phyloP scores from a whole-genome alignment of 2,329 filamentous ascomycete species.

The Diaporthe destruens region DNA sequence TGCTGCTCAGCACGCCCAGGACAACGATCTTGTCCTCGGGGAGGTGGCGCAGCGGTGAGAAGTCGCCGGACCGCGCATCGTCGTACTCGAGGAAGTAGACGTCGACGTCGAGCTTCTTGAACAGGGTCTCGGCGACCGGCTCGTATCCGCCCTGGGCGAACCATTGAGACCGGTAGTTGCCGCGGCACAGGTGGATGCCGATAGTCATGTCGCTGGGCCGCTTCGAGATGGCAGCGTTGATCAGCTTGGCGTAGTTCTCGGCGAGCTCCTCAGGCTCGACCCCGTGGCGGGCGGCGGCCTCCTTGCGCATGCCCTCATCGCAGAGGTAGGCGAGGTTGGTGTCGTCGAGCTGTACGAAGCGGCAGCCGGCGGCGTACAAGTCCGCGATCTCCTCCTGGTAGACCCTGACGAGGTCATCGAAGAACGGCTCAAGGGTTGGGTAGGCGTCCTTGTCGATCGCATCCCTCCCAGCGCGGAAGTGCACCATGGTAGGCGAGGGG shows the following conservation, averaged over 20 bases:
- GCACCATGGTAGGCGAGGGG: slow-evolving; percentile 70
- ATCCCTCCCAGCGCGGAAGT: slow-evolving; percentile 68
- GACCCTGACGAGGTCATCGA: slow-evolving; percentile 66
- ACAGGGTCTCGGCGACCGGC: slow-evolving; percentile 59
- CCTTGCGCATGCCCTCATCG: slow-evolving; percentile 66
- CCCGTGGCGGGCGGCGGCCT: slow-evolving; percentile 63
- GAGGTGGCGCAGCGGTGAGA: slow-evolving; percentile 65
- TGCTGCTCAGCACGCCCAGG: slow-evolving; percentile 66
- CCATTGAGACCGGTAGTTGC: slow-evolving; percentile 69
- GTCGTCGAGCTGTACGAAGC: slow-evolving; percentile 70
- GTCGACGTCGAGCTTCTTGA: slow-evolving; percentile 60
- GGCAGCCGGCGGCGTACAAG: slow-evolving; percentile 65
- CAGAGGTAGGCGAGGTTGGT: slow-evolving; percentile 72
- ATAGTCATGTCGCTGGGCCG: slow-evolving; percentile 66
- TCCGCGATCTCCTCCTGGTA: slow-evolving; percentile 67
- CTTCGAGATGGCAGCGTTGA: slow-evolving; percentile 66
- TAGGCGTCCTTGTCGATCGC: slow-evolving; percentile 65
- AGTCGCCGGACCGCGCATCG: slow-evolving; percentile 67
- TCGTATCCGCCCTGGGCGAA: slow-evolving; percentile 71
- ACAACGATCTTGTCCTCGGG: slow-evolving; percentile 68
- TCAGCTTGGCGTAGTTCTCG: slow-evolving; percentile 65
- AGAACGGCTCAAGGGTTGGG: slow-evolving; percentile 66
- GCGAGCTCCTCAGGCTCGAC: slow-evolving; percentile 62
- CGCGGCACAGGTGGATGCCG: slow-evolving; percentile 69
- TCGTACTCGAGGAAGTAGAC: slow-evolving; percentile 73